A percentile compares a stretch with the other conserved stretches of the same genome.
Conservation (phyloP, 2,329 filamentous ascomycete genomes). For the Trichoderma sp. region DNA sequence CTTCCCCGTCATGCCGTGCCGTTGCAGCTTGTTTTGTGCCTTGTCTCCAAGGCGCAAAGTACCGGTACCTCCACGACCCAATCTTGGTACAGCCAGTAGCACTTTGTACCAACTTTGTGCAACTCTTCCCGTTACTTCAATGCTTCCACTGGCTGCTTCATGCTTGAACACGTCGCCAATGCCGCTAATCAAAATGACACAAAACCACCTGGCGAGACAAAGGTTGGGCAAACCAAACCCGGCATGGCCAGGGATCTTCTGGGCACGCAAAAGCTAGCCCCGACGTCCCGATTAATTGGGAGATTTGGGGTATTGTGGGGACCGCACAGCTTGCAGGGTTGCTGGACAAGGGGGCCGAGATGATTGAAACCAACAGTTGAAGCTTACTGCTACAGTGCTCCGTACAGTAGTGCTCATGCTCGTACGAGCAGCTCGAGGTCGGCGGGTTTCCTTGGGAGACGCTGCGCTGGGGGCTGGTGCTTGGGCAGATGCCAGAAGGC, state of each 20-base stretch:
- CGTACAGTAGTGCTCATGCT: not conserved
- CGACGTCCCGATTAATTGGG: slow-evolving; percentile 16
- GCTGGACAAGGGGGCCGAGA: not conserved
- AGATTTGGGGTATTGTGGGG: slow-evolving; percentile 17
- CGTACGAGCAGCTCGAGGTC: not conserved
- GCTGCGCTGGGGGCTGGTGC: not conserved
- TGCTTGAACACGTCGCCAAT: slow-evolving; percentile 7
- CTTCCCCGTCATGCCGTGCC: not conserved
- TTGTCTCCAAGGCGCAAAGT: not conserved
- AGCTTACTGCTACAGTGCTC: not conserved
- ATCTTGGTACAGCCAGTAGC: not conserved
- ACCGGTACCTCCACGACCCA: not conserved
- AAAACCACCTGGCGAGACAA: not conserved
- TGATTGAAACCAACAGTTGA: not conserved
- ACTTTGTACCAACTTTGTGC: not conserved
- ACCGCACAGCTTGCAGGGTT: not conserved
- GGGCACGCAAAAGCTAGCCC: slow-evolving; percentile 1
- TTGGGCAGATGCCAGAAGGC: not conserved
- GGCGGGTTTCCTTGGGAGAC: not conserved
- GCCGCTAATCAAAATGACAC: slow-evolving; percentile 13
- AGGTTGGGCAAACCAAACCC: slow-evolving; percentile 6
- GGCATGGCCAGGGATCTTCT: not conserved
- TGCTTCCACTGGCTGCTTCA: not conserved
- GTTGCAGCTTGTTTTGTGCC: not conserved
- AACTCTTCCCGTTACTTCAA: not conserved